A percentile compares a stretch with the other conserved stretches of the same genome.
Evolutionary conservation across 495 filamentous ascomycete species (phyloP).

Genomic region (Penicillium taxi): DNA sequence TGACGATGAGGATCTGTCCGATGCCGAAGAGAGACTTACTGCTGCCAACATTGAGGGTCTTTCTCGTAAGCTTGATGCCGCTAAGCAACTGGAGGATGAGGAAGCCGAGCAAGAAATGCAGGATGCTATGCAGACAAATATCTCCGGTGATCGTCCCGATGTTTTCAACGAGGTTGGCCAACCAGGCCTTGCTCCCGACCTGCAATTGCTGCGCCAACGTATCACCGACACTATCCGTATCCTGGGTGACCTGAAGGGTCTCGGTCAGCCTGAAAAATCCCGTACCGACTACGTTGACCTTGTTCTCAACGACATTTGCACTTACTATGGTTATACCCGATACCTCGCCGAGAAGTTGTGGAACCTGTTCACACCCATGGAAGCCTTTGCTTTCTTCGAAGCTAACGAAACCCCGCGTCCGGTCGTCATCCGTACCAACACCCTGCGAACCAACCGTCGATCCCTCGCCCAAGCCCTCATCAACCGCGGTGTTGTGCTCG

Average conservation of each 20-base stretch:
- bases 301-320: constrained; percentile 84
- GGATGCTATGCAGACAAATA: constrained; percentile 91
- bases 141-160: constrained; percentile 68
- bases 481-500: constrained; percentile 91
- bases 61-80: constrained; percentile 68
- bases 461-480: constrained; percentile 91
- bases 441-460: constrained; percentile 81
- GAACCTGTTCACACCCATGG: constrained; percentile 83
- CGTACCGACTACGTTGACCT: constrained; percentile 80
- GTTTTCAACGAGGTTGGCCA: constrained; percentile 58
- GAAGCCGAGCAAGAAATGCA: constrained; percentile 59
- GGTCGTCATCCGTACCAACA: constrained; percentile 87
- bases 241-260: constrained; percentile 73
- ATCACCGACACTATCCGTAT: constrained; percentile 92
- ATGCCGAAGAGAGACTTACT: constrained; percentile 83
- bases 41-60: constrained; percentile 94
- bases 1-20: constrained; percentile 85
- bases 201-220: constrained; percentile 80
- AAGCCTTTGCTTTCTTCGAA: constrained; percentile 98
- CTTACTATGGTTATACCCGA: constrained; percentile 82
- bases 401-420: constrained; percentile 91
- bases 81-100: constrained; percentile 60
- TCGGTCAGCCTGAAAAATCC: constrained; percentile 68
- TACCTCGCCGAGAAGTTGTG: constrained; percentile 82
- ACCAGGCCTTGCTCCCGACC: constrained; percentile 68